Evolutionary conservation across 2,329 filamentous ascomycete species (phyloP).

Genomic region (Cladophialophora chaetospira): DNA sequence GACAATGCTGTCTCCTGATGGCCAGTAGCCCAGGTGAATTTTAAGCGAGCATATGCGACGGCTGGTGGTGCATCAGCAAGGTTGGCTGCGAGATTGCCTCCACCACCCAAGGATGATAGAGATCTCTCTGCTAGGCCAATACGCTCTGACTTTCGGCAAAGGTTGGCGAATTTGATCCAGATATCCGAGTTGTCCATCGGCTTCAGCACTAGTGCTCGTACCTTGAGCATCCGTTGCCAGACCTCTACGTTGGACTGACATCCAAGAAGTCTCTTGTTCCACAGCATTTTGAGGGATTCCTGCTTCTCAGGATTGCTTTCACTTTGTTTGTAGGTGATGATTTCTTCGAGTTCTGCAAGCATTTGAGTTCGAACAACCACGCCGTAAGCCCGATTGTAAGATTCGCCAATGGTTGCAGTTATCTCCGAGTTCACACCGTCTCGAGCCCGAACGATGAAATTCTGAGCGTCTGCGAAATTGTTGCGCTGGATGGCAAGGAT

Average conservation of each 20-base stretch:
- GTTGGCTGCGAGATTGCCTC: slow-evolving; percentile 35
- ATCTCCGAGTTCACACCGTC: slow-evolving; percentile 95
- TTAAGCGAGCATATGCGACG: slow-evolving; percentile 94
- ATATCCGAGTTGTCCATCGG: slow-evolving; percentile 95
- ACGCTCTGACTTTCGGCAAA: slow-evolving; percentile 93
- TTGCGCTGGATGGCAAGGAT: slow-evolving; percentile 94
- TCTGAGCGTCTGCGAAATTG: slow-evolving; percentile 87
- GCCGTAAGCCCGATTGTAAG: slow-evolving; percentile 94
- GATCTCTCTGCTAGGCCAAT: slow-evolving; percentile 96
- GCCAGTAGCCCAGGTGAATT: slow-evolving; percentile 91
- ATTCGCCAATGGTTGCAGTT: slow-evolving; percentile 94
- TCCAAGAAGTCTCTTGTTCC: slow-evolving; percentile 91
- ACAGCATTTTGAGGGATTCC: slow-evolving; percentile 86
- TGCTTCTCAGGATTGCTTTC: slow-evolving; percentile 78
- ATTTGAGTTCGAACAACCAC: slow-evolving; percentile 99
- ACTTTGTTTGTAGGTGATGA: slow-evolving; percentile 96
- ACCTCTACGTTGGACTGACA: slow-evolving; percentile 97
- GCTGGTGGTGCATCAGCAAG: slow-evolving; percentile 62
- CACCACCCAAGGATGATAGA: slow-evolving; percentile 82
- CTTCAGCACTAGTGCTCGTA: slow-evolving; percentile 86
- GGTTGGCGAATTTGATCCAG: slow-evolving; percentile 99
- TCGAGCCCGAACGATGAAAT: slow-evolving; percentile 85
- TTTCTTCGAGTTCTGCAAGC: slow-evolving; percentile 96
- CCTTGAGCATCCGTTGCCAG: slow-evolving; percentile 97
- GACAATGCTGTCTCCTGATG: slow-evolving; percentile 64